Base-by-base conservation (phyloP, 2,329 filamentous ascomycete genomes). In the Neofusicoccum laricinum region DNA sequence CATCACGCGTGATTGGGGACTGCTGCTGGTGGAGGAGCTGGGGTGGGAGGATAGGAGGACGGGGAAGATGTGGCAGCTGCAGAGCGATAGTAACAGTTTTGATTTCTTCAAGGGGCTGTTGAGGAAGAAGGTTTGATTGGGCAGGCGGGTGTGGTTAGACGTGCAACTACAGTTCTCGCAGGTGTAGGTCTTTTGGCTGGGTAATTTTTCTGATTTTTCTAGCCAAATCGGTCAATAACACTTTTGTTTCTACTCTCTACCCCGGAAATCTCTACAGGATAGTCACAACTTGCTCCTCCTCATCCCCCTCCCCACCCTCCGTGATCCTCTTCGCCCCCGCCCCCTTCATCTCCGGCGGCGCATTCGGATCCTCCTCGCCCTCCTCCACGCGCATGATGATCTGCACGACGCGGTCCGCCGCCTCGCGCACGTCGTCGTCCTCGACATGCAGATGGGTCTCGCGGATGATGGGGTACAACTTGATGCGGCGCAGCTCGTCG, bases 1-100 rank as follows among this genome's bases (percentile, higher is more conserved):
- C 0, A 95, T 99, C 68, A 96, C 93, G 4, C 80, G 85, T n/a
- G 92, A 98, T 75, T 97, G 92, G 88, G 95, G 95, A 0, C 80
- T 98, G 76, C 73, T 99, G 68, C 84, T 89, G 68, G 95, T 89
- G 0, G 91, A 97, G 76, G 93, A 98, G 81, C 77, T 96, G 61
- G 89, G 88, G 2, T 85, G 82, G 75, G 85, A 90, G 65, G 92
- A 92, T 67, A 82, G 88, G 61, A 81, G 84, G 2, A 97, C 91
- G 0, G 93, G 94, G 0, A 90, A 85, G 77, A 81, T 90, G 57
- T 94, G 90, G 85, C 87, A 90, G 70, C 78, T 99, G 78, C 93
- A 97, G 81, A 97, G 93, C 76, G 95, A 99, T 76, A 92, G 93
- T 75, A 99, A 99, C 73, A 97, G 93, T 76, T 99, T 99, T 80